Percentiles rank a stretch among this genome's conserved stretches.
Evolutionary conservation across 192 early-diverging fungal species (phyloP).

Genomic region (Linnemannia elongata): DNA sequence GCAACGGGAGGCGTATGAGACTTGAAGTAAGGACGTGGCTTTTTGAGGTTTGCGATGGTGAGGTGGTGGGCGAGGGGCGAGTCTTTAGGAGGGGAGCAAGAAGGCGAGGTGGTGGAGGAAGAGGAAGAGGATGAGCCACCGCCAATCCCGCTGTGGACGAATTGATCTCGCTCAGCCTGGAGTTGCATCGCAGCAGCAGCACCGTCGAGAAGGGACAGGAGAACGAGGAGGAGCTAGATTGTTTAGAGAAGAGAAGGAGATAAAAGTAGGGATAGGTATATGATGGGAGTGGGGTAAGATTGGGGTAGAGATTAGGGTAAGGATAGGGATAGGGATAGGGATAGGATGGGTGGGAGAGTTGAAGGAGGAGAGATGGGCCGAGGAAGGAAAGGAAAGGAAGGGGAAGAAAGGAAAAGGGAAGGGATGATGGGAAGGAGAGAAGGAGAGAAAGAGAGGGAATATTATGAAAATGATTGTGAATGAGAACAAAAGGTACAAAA

Average conservation of each 20-base stretch:
- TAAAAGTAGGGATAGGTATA: neutral
- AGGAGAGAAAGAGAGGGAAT: neutral
- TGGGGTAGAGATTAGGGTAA: neutral
- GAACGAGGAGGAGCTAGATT: no score
- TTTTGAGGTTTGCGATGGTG: constrained; percentile 37
- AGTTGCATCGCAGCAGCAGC: constrained; percentile 33
- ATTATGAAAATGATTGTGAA: no score
- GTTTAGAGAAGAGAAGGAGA: neutral
- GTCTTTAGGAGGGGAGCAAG: constrained; percentile 35
- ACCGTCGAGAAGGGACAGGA: neutral
- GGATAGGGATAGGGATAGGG: neutral
- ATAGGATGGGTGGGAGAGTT: neutral
- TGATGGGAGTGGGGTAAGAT: neutral
- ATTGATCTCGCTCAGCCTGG: constrained; percentile 48
- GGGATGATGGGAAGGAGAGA: neutral
- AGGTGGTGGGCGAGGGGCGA: constrained; percentile 13
- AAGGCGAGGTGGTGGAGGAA: constrained; percentile 12
- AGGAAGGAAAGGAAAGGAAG: neutral
- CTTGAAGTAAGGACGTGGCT: constrained; percentile 8
- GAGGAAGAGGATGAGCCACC: constrained; percentile 48
- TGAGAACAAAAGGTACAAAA: neutral
- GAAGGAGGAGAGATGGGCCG: neutral
- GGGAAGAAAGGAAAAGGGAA: neutral
- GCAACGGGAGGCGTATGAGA: neutral
- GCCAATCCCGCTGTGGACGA: constrained; percentile 50